Evolutionary conservation across 1,284 basidiomycete species (phyloP), one percentile per base, ranked within the genome.

Genomic region (Agaricales sp.): DNA sequence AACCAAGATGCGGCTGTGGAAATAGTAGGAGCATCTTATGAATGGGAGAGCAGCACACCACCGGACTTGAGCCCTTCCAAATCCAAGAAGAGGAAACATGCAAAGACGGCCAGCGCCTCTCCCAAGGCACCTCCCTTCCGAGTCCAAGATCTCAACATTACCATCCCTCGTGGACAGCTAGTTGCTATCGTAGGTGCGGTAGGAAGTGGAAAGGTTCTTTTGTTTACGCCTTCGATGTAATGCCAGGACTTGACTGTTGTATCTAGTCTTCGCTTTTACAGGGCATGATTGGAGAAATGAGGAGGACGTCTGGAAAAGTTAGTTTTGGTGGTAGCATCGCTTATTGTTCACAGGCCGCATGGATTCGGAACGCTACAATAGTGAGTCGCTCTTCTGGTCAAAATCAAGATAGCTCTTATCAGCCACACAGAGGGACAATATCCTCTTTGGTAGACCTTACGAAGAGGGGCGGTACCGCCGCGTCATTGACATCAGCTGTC

Each of bases 311-410:
- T 2, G 87, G 86, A 0, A 60, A 65, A 2, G 75, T 85, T 24
- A 65, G 64, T 0, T 79, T 84, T 56, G 78, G 82, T 19, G 82
- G 82, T 1, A 63, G 66, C n/a, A 70, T 89, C 2, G 82, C 78
- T 0, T 91, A 88, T 61, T 87, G 83, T 59, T 75, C 86, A 12
- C 85, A 89, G 63, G 76, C 74, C 0, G 82, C 87, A 0, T 92
- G 88, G 88, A 90, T 92, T 46, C 85, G 89, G 61, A 90, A 88
- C 58, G 80, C 83, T 0, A 79, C 83, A 2, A 56, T 92, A 54
- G 81, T 84, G 48, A 55, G 78, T 56, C 18, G 12, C 48, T n/a
- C n/a, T 1, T 35, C 19, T 14, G 2, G 21, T 26, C 4, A 1
- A 19, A 4, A 1, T 24, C 8, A 26, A 4, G 19, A 37, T 35